Evolutionary conservation across 2,329 filamentous ascomycete species (phyloP), one percentile per base, ranked within the genome.

Genomic region (Parascedosporium putredinis): DNA sequence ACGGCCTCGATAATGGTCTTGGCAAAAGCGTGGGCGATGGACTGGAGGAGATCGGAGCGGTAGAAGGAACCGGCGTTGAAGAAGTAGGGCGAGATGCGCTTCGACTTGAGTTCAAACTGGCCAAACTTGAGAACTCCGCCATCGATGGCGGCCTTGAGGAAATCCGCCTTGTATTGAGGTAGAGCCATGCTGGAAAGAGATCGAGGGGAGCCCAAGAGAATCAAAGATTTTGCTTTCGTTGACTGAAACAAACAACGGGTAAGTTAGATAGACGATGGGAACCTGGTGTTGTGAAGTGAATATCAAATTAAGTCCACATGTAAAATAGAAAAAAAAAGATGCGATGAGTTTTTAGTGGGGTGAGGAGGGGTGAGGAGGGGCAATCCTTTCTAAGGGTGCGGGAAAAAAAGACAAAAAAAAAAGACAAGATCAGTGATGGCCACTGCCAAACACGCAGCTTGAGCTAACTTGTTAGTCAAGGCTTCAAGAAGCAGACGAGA

Each of bases 31-130:
- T 81, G 77, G 48, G 85, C 79, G 57, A 95, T 86, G 51, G 88
- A 81, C 54, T 78, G 78, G 55, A 94, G 80, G 25, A 95, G 79
- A 54, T 83, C 76, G 20, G 84, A 85, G 48, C 83, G 83, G 74
- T 93, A 88, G 69, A 97, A 94, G 60, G 87, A 81, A 53, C 90
- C 89, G 44, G 90, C 89, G 68, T 95, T 96, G 81, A 97, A 95
- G 75, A 97, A 97, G 77, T 97, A 97, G 38, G 93, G 93, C 10
- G 89, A 95, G 59, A 75, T 75, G 61, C 91, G 87, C 68, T 88
- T 87, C 49, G 90, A 96, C 72, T 98, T 98, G 63, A 98, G 81
- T 59, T 84, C 86, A 71, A 88, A 93, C 63, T 76, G 81, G 66
- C 88, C 88, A 65, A 93, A 93, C 61, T 83, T 86, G 57, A 93